These are phyloP conservation scores for Eudorina sp. DNA, from an alignment of 139 green algal species.

Conservation along the genomic window DNA sequence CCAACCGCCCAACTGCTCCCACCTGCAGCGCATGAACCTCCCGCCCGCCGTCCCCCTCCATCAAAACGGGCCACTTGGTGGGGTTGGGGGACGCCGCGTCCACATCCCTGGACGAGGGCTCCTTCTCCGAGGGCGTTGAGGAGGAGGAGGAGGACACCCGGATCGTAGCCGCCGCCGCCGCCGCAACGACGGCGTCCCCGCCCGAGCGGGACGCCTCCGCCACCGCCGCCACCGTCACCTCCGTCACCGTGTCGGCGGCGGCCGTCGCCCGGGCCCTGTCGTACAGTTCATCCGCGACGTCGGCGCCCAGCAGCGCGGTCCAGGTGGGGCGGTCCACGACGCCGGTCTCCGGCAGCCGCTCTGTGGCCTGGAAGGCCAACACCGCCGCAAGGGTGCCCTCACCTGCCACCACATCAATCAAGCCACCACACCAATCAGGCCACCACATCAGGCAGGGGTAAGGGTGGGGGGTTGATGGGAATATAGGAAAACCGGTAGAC, in stretches of 20 bases:
- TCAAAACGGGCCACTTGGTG: conserved; percentile 57
- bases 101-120: background rate
- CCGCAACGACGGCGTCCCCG: too few relatives aligned
- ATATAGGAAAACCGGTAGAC: too few relatives aligned
- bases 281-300: conserved; percentile 31
- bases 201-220: background rate
- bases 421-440: too few relatives aligned
- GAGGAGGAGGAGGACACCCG: background rate
- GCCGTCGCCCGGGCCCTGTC: background rate
- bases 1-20: background rate
- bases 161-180: too few relatives aligned
- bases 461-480: too few relatives aligned
- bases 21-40: conserved; percentile 67
- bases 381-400: conserved; percentile 60
- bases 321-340: conserved; percentile 44
- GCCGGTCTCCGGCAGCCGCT: conserved; percentile 73
- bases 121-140: background rate
- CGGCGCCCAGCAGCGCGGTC: conserved; percentile 25
- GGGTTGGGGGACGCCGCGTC: too few relatives aligned
- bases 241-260: background rate
- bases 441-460: too few relatives aligned
- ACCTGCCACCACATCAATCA: too few relatives aligned
- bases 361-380: conserved; percentile 76
- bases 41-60: conserved; percentile 60
- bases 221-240: background rate